A percentile compares a stretch with the other conserved stretches of the same genome.
These are phyloP conservation scores for Fusarium haematococcum DNA, from an alignment of 2,329 filamentous ascomycete species.

Conservation along the genomic window DNA sequence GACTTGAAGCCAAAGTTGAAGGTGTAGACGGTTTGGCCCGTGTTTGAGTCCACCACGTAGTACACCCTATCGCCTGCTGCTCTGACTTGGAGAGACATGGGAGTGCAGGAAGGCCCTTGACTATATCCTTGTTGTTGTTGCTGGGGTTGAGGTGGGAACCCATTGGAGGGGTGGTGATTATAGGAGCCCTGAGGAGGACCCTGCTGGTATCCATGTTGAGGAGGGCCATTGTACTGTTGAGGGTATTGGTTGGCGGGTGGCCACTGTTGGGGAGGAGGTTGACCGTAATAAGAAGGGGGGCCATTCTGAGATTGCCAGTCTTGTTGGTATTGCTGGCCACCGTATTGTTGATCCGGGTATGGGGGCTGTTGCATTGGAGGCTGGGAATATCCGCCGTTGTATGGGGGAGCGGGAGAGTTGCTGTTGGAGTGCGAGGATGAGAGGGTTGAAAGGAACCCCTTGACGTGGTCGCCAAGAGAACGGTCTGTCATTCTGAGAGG, in stretches of 20 bases:
- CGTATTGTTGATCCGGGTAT: background rate
- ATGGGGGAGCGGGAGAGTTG: background rate
- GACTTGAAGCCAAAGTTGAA: background rate
- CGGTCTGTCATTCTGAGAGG: background rate
- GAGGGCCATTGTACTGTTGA: background rate
- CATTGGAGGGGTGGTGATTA: background rate
- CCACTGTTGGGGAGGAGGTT: conserved; percentile 2
- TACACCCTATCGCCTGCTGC: background rate
- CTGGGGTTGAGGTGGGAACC: background rate
- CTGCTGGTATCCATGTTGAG: background rate
- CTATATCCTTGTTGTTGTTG: background rate
- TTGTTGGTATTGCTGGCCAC: background rate
- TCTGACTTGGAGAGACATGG: background rate
- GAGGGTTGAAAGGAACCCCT: background rate
- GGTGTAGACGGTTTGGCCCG: background rate
- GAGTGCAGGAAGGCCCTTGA: background rate
- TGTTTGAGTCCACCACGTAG: background rate
- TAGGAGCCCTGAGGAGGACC: background rate
- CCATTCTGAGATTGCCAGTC: background rate
- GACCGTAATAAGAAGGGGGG: background rate
- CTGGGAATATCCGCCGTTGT: background rate
- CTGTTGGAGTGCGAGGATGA: background rate
- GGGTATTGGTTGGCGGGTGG: background rate
- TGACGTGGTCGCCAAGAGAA: background rate
- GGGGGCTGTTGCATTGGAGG: background rate